Base-by-base conservation (phyloP, 1,139 yeast genomes). In the Nakaseomyces uthaithaninus region DNA sequence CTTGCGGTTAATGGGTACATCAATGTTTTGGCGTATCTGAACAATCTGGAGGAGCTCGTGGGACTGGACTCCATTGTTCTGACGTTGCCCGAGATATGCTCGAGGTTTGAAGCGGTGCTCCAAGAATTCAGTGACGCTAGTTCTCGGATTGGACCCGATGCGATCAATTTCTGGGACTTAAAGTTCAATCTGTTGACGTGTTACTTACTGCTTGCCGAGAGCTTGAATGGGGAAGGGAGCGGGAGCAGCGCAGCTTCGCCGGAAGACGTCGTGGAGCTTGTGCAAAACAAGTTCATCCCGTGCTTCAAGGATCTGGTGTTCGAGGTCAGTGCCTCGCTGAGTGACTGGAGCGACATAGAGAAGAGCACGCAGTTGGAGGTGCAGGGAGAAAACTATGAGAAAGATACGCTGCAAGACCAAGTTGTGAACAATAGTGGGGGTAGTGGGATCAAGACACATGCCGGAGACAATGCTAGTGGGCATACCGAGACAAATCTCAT, bases 111-210 rank as follows among this genome's bases (percentile, higher is more conserved):
- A 37, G 27, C 38, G 11, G 53, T 52, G 17, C 6, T 41, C 42
- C n/a, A 37, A 42, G 12, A 37, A 39, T 19, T 20, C 9, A 9
- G 6, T 3, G 17, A 12, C 11, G 20, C 19, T 31, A 20, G 25
- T 11, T 8, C 11, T 22, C n/a, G n/a, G n/a, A n/a, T n/a, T n/a
- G n/a, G n/a, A n/a, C n/a, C 6, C 39, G 43, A 45, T 12, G 50
- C 50, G 25, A 33, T 38, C n/a, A 43, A 45, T 11, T 48, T 55
- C 1, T 60, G 65, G 65, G 65, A 60, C 42, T 45, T 59, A 4
- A 49, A 51, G 27, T 56, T 50, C 35, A 59, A 60, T 45, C 45
- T 57, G 27, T 35, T 59, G 34, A 54, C 53, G 4, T 56, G 55
- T 23, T 54, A 57, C 25, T 37, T 49, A 23, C 8, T 31, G n/a